Conservation (phyloP, 2,329 filamentous ascomycete species). For the Penicillium sp. region DNA sequence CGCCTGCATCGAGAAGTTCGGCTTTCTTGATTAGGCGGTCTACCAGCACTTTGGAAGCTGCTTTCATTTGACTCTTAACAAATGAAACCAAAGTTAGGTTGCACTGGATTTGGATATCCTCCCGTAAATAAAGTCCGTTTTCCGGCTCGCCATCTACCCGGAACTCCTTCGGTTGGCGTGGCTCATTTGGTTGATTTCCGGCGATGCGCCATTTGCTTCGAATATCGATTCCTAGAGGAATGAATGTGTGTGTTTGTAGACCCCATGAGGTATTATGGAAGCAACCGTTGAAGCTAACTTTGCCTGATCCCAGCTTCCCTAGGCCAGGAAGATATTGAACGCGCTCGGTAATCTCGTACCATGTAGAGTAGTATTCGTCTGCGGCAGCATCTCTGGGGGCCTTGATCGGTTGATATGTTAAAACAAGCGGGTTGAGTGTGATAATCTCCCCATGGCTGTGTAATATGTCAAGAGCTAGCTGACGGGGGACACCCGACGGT, state of each 20-base stretch:
- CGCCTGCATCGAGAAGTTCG: slow-evolving; percentile 39
- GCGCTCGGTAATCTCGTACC: slow-evolving; percentile 80
- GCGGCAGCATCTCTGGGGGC: slow-evolving; percentile 68
- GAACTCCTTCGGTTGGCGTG: slow-evolving; percentile 66
- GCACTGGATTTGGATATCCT: slow-evolving; percentile 83
- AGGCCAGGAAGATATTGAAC: slow-evolving; percentile 73
- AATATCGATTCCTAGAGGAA: slow-evolving; percentile 79
- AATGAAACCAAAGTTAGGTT: slow-evolving; percentile 76
- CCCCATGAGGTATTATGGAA: slow-evolving; percentile 76
- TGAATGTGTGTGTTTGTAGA: slow-evolving; percentile 81
- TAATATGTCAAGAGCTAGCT: slow-evolving; percentile 74
- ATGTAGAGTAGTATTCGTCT: slow-evolving; percentile 73
- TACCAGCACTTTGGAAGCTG: slow-evolving; percentile 72
- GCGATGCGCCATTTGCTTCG: slow-evolving; percentile 77
- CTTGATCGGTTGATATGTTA: slow-evolving; percentile 69
- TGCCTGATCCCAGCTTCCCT: slow-evolving; percentile 61
- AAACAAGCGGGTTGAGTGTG: slow-evolving; percentile 81
- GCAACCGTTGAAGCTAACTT: slow-evolving; percentile 77
- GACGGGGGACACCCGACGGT: slow-evolving; percentile 68
- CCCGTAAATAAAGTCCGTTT: slow-evolving; percentile 76
- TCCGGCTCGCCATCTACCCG: slow-evolving; percentile 65
- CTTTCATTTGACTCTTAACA: slow-evolving; percentile 81
- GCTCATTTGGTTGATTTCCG: slow-evolving; percentile 73
- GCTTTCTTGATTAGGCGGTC: slow-evolving; percentile 63
- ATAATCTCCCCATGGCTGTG: slow-evolving; percentile 84